Conservation (phyloP, 2,329 filamentous ascomycete species). For the Alternaria dauci region DNA sequence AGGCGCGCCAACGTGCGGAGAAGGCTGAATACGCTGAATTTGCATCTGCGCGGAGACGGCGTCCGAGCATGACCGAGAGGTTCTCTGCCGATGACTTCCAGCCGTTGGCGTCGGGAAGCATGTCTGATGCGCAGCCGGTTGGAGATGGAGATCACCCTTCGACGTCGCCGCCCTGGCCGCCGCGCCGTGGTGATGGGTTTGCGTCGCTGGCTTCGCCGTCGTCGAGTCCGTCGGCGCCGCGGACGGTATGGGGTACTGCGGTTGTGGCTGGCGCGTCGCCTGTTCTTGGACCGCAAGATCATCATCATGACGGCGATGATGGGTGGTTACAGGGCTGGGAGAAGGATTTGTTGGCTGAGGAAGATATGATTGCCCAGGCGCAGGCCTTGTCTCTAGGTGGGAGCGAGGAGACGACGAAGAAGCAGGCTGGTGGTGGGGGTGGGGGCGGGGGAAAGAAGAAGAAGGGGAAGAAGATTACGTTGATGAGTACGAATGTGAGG, state of each 20-base stretch:
- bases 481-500: constrained; percentile 72
- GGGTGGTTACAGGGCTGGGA: constrained; percentile 90
- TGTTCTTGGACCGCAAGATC: constrained; percentile 56
- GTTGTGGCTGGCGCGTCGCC: constrained; percentile 68
- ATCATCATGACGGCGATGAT: constrained; percentile 65
- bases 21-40: constrained; percentile 77
- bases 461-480: constrained; percentile 72
- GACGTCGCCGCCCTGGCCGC: constrained; percentile 59
- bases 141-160: constrained; percentile 48
- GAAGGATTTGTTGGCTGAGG: constrained; percentile 73
- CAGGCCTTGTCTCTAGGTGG: constrained; percentile 51
- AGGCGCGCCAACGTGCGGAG: constrained; percentile 82
- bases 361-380: constrained; percentile 60
- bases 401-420: constrained; percentile 40
- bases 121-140: constrained; percentile 33
- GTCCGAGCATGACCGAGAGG: constrained; percentile 62
- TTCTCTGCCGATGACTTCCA: constrained; percentile 61
- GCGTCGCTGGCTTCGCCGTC: constrained; percentile 77
- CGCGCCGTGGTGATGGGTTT: constrained; percentile 66
- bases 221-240: constrained; percentile 77
- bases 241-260: constrained; percentile 93
- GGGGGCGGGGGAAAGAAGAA: constrained; percentile 63
- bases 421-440: constrained; percentile 24
- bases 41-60: constrained; percentile 70
- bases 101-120: constrained; percentile 43